Evolutionary conservation across 768 basidiomycete genomes (phyloP), one percentile per base, ranked within the genome.

Genomic region (Rhodotorula toruloides): DNA sequence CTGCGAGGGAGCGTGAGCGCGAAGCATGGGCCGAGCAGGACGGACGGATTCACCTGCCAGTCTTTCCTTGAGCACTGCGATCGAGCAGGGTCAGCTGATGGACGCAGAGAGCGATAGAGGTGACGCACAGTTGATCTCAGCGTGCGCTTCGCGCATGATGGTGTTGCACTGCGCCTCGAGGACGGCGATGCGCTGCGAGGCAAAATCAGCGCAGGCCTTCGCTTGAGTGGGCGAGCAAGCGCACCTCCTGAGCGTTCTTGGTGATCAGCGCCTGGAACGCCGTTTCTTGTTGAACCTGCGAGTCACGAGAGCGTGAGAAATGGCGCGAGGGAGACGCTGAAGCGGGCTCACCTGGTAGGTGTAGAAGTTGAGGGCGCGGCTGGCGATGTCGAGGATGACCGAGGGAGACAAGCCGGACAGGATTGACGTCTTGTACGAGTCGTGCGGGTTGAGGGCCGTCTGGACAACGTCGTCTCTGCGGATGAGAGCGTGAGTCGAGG

Each of bases 351-450:
- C 54, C 27, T 63, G 64, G 44, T 68, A 66, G 14, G 43, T 61
- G 39, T 55, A 67, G 49, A 72, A 71, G 54, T 63, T 72, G 44
- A 74, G 52, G n/a, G 71, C 71, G 9, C 73, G 63, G n/a, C 54
- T 42, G 12, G 66, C 67, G 25, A 74, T 70, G 44, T 74, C 73
- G 52, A 68, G 54, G 36, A 74, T 67, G 58, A 66, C 54, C 40
- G 52, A 36, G 14, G 73, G 73, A 8, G 58, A 31, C 4, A 74
- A 55, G 4, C 73, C 73, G 2, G 73, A 61, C 21, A 74, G 67
- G 32, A 74, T 70, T 3, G 31, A 48, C 6, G 73, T 72, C 46
- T 71, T 72, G 65, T 67, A 76, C 37, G 63, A 62, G 46, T 75
- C 71, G 16, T 58, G 37, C 8, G 74, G 76, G 48, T 73, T 75